Evolutionary conservation across 192 early-diverging fungal species (phyloP).

Genomic region (Gryganskiella cystojenkinii): DNA sequence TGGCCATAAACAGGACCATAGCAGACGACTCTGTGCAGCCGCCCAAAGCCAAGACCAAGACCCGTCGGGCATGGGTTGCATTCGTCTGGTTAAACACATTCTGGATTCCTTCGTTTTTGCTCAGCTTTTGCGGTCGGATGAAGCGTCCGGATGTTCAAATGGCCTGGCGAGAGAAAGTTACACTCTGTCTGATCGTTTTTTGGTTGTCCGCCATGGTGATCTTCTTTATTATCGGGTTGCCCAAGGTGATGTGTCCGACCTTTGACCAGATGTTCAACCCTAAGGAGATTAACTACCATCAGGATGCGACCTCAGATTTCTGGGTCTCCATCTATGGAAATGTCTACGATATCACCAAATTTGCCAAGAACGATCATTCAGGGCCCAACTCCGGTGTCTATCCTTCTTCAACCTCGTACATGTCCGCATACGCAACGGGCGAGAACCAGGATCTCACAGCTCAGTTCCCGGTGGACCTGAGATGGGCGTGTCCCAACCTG

Average conservation of each 20-base stretch:
- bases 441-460: constrained; percentile 69
- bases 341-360: constrained; percentile 76
- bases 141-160: constrained; percentile 91
- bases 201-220: constrained; percentile 78
- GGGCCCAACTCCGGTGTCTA: constrained; percentile 19
- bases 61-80: constrained; percentile 72
- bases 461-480: constrained; percentile 65
- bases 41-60: constrained; percentile 52
- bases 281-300: constrained; percentile 65
- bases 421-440: constrained; percentile 60
- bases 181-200: constrained; percentile 87
- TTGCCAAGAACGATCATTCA: constrained; percentile 67
- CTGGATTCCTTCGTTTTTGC: constrained; percentile 74
- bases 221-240: constrained; percentile 91
- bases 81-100: constrained; percentile 86
- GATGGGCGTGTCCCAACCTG: constrained; percentile 45
- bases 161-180: constrained; percentile 96
- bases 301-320: constrained; percentile 64
- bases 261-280: constrained; percentile 69
- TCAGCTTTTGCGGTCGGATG: constrained; percentile 74
- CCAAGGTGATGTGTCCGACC: constrained; percentile 82
- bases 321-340: constrained; percentile 71
- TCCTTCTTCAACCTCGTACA: constrained; percentile 32
- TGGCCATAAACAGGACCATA: constrained; percentile 41
- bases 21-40: constrained; percentile 59